Evolutionary conservation across 192 early-diverging fungal genomes (phyloP), one percentile per base, ranked within the genome.

Genomic region (Coemansia sp.): DNA sequence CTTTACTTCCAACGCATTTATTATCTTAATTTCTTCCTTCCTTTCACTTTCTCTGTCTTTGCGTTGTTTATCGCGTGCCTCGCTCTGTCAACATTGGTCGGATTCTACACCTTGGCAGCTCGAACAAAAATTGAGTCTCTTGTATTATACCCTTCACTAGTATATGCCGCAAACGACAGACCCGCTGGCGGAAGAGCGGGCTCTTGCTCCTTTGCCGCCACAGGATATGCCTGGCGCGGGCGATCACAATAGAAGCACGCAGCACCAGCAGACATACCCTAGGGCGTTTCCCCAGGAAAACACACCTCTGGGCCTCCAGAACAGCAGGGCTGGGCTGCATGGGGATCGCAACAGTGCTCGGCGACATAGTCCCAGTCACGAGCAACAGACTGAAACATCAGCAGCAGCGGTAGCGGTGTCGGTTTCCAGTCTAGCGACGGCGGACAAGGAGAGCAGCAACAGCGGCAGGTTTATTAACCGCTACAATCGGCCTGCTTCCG

Each of bases 91-190:
- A 25, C 45, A 13, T 25, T 22, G 22, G 20, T 23, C 22, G 45
- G 45, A 25, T 48, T 15, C 19, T 15, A 8, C 20, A 48, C 45
- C 45, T 8, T n/a, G n/a, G n/a, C 20, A 8, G 10, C 22, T 25
- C 14, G 3, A 48, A 13, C 22, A 23, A 25, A 48, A 48, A 48
- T 48, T 48, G 45, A 48, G 45, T 25, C 23, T 20, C 22, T 48
- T 48, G 23, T 48, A 48, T 25, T 48, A 1, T 2, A 20, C 1
- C 45, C 33, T 15, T 20, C 27, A 34, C 42, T n/a, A n/a, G 23
- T 48, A 33, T 33, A 73, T 67, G 68, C 52, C 74, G 57, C 75
- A 67, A 34, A 68, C 65, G 57, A 64, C 64, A 41, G 68, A 72
- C 55, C 30, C 59, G 55, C 61, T 57, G 22, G n/a, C 45, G n/a